A percentile compares a stretch with the other conserved stretches of the same genome.
phyloP scores from a whole-genome alignment of 2,329 filamentous ascomycete species.

The Talaromyces sp. region DNA sequence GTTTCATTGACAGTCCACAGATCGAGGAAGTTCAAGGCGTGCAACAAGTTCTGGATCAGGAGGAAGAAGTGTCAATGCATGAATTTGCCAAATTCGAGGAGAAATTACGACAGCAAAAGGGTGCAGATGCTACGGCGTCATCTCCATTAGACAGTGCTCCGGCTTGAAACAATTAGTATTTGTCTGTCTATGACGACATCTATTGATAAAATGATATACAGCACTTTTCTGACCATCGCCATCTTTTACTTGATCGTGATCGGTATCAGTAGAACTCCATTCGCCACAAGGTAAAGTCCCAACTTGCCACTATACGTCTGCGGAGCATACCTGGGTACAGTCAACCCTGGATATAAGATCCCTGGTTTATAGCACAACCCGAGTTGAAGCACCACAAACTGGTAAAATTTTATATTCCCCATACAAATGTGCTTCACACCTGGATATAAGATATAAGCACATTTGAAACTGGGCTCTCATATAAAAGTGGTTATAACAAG shows the following conservation, averaged over 20 bases:
- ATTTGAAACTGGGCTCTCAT: too few species aligned
- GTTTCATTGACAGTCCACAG: slow-evolving; percentile 42
- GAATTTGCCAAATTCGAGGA: slow-evolving; percentile 97
- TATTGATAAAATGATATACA: slow-evolving; percentile 1
- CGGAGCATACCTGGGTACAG: too few species aligned
- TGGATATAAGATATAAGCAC: too few species aligned
- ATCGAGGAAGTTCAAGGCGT: slow-evolving; percentile 96
- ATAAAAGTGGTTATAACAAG: too few species aligned
- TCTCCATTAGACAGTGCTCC: slow-evolving; percentile 50
- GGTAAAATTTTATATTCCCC: too few species aligned
- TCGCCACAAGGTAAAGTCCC: background rate
- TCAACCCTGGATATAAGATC: too few species aligned
- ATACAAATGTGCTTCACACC: too few species aligned
- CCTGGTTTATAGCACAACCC: too few species aligned
- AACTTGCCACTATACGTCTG: background rate
- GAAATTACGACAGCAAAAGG: slow-evolving; percentile 60
- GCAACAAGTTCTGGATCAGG: slow-evolving; percentile 81
- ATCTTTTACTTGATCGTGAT: too few species aligned
- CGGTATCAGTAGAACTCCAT: too few species aligned
- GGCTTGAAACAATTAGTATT: background rate
- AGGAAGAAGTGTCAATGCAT: slow-evolving; percentile 78
- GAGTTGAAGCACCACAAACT: too few species aligned
- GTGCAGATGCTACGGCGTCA: slow-evolving; percentile 46
- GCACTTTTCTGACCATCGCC: background rate
- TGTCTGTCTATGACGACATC: background rate